These are phyloP conservation scores for Knoxia roxburghii DNA, from an alignment of 257 asterid species.

Conservation along the genomic window DNA sequence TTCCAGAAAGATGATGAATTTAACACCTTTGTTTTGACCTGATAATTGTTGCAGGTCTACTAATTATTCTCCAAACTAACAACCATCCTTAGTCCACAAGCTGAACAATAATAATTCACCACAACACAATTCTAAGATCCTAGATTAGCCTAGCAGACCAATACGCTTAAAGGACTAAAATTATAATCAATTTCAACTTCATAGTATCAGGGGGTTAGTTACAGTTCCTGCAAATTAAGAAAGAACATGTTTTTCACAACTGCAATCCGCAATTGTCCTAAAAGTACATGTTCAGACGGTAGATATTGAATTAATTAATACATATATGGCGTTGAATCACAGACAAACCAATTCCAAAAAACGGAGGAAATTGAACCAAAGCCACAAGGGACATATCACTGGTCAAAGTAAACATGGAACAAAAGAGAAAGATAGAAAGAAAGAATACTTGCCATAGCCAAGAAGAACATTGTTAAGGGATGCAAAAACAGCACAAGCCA, in stretches of 20 bases:
- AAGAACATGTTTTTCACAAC: background rate
- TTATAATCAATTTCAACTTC: background rate
- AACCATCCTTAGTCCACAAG: constrained; percentile 1
- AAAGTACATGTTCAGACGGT: background rate
- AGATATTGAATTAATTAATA: background rate
- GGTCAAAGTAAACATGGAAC: background rate
- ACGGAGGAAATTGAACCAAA: background rate
- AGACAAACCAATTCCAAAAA: background rate
- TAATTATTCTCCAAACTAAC: background rate
- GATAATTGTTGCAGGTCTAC: background rate
- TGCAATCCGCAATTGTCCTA: background rate
- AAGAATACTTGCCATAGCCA: constrained; percentile 61
- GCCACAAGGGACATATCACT: background rate
- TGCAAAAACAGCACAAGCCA: constrained; percentile 94
- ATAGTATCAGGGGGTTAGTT: background rate
- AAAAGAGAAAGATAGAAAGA: background rate
- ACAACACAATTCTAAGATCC: background rate
- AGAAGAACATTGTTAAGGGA: constrained; percentile 89
- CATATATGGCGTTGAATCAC: background rate
- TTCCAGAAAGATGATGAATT: background rate
- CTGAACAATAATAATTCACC: background rate
- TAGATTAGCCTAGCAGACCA: background rate
- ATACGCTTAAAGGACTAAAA: background rate
- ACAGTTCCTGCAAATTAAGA: background rate
- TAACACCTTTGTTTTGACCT: background rate